These are phyloP conservation scores for Ramichloridium luteum DNA, from an alignment of 2,329 filamentous ascomycete species.

Conservation along the genomic window DNA sequence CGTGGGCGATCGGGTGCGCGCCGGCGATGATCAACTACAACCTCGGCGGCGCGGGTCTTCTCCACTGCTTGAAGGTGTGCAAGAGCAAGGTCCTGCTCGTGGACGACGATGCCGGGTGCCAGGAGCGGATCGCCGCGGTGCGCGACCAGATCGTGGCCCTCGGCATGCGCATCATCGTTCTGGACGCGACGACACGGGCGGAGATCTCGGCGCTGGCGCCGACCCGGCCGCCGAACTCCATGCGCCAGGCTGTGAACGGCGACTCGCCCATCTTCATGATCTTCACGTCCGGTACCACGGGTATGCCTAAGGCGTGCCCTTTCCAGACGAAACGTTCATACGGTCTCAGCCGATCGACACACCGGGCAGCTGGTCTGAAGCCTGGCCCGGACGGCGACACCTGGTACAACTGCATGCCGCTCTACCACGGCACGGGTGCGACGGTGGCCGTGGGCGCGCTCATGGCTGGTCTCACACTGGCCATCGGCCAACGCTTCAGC, in stretches of 20 bases:
- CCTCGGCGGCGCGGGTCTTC: slow-evolving; percentile 22
- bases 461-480: slow-evolving; percentile 44
- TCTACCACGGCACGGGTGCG: slow-evolving; percentile 65
- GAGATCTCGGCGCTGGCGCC: slow-evolving; percentile 38
- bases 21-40: slow-evolving; percentile 28
- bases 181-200: slow-evolving; percentile 39
- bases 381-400: slow-evolving; percentile 41
- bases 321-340: slow-evolving; percentile 44
- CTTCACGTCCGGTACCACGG: slow-evolving; percentile 68
- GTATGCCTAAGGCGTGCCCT: slow-evolving; percentile 57
- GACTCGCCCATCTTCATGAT: slow-evolving; percentile 51
- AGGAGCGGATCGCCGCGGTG: slow-evolving; percentile 44
- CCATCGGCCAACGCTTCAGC: slow-evolving; percentile 56
- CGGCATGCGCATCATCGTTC: slow-evolving; percentile 44
- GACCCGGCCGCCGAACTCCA: slow-evolving; percentile 42
- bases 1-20: slow-evolving; percentile 22
- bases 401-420: slow-evolving; percentile 66
- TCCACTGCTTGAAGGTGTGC: slow-evolving; percentile 27
- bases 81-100: slow-evolving; percentile 33
- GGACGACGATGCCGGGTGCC: slow-evolving; percentile 38
- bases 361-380: slow-evolving; percentile 25
- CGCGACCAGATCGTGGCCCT: slow-evolving; percentile 38
- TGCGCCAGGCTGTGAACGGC: slow-evolving; percentile 40
- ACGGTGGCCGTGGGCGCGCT: slow-evolving; percentile 47
- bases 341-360: slow-evolving; percentile 26